Evolutionary conservation across 495 filamentous ascomycete genomes (phyloP), one percentile per base, ranked within the genome.

Genomic region (Penicillium manginii): DNA sequence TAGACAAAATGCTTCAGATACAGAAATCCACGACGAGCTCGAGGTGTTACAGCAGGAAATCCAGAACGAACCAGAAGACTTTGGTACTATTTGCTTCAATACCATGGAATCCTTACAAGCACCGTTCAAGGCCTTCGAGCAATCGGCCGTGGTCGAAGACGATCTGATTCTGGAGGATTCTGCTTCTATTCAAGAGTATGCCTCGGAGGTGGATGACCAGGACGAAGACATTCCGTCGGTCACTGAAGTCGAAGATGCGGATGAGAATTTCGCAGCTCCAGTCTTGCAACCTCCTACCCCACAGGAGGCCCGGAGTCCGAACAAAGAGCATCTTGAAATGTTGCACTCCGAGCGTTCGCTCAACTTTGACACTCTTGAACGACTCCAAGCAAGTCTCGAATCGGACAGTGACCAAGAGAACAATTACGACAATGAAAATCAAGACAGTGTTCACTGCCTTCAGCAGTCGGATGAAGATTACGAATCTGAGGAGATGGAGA

Each of bases 31-130:
- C 15, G 56, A 57, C 22, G 32, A 63, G 23, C 11, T 58, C 0
- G 52, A 58, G 26, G 40, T 52, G 3, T 17, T 59, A 1, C 22
- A 64, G 32, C 58, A 63, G 9, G 56, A 66, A 22, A 52, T 59
- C 52, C 57, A 54, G 0, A 50, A 19, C 10, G 67, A 65, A 19
- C 63, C 63, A 0, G 62, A 66, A 4, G 69, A 72, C 12, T 58
- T 54, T 18, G 66, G 57, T 14, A 67, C 66, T 4, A 23, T 69
- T 32, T 69, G 66, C 47, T 67, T 69, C 45, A 66, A 62, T 35
- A 57, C 58, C 0, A 69, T 69, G 58, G 67, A 67, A 47, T 58
- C 57, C 10, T 59, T 65, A 5, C 52, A 69, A n/a, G 22, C 55
- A 11, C 40, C 53, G 4, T 50, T 51, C n/a, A 21, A 62, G 19